A percentile compares a stretch with the other conserved stretches of the same genome.
These are phyloP conservation scores for Rhizoclosmatium globosum DNA, from an alignment of 192 early-diverging fungal genomes.

Conservation along the genomic window DNA sequence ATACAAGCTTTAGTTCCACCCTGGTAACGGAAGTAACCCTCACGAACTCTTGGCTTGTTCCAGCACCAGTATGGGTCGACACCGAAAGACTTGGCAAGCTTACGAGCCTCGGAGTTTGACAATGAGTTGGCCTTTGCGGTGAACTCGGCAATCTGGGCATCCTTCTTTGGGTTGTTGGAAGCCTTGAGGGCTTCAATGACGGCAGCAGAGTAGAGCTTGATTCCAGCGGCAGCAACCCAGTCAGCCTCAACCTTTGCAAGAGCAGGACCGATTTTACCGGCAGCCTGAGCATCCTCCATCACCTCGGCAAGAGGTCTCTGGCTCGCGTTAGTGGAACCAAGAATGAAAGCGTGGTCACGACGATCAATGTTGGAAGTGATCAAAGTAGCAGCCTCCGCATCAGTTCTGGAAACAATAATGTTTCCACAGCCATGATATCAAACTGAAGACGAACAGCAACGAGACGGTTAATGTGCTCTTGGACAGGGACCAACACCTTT, in stretches of 20 bases:
- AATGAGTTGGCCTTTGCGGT: slow-evolving; percentile 57
- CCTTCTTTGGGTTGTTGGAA: slow-evolving; percentile 57
- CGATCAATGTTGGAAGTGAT: slow-evolving; percentile 96
- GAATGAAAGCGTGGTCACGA: slow-evolving; percentile 95
- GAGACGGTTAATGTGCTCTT: slow-evolving; percentile 96
- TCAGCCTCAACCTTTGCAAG: slow-evolving; percentile 85
- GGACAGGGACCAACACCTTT: slow-evolving; percentile 97
- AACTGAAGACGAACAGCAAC: slow-evolving; percentile 95
- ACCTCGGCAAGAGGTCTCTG: slow-evolving; percentile 75
- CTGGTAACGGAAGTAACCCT: slow-evolving; percentile 97
- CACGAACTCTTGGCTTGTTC: slow-evolving; percentile 88
- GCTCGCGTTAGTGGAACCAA: slow-evolving; percentile 88
- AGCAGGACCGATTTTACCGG: slow-evolving; percentile 74
- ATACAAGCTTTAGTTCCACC: slow-evolving; percentile 92
- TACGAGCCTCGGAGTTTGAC: slow-evolving; percentile 86
- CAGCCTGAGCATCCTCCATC: slow-evolving; percentile 83
- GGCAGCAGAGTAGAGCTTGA: slow-evolving; percentile 85
- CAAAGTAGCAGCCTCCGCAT: slow-evolving; percentile 96
- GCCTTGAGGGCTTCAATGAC: slow-evolving; percentile 78
- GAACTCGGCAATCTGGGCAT: slow-evolving; percentile 60
- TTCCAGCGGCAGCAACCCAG: slow-evolving; percentile 80
- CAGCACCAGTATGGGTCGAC: slow-evolving; percentile 86
- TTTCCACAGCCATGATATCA: slow-evolving; percentile 99
- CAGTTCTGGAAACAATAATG: slow-evolving; percentile 92
- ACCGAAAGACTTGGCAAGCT: slow-evolving; percentile 76